Evolutionary conservation across 2,329 filamentous ascomycete species (phyloP), one percentile per base, ranked within the genome.

Genomic region (Fusarium luffae): DNA sequence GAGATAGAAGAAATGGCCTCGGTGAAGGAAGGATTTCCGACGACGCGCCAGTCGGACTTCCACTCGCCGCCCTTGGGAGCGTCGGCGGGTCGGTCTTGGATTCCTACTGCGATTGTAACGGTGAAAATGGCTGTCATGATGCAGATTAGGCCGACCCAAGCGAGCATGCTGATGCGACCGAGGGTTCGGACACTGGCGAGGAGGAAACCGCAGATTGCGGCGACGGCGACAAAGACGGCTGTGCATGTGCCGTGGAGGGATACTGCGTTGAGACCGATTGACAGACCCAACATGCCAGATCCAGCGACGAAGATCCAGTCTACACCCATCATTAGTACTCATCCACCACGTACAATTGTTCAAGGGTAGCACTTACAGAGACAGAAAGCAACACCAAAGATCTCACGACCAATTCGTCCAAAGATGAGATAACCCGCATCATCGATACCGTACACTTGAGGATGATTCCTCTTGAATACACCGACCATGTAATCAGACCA

Each of bases 361-460:
- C 2, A 28, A 28, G 11, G 11, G 28, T 13, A 13, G 28, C 28
- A 30, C 28, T 30, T 30, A 30, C 80, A 78, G 54, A 85, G 59
- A 66, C 76, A 74, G 64, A 80, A 78, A 7, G 75, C 71, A 43
- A 71, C 63, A 6, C 77, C 80, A 21, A 86, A 78, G 25, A 84
- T 56, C 56, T 82, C 82, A 5, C 82, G 79, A 1, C 85, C 84
- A 5, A 80, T 55, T 2, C 76, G 79, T 18, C 85, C 85, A 65
- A 85, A 84, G 14, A 87, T 78, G 30, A 86, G 75, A 5, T 65
- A 66, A 18, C 84, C 85, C 1, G 82, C 85, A 65, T 87, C 85
- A 54, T 86, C 85, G 59, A 88, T 85, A 42, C 84, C 81, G 69
- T 88, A 87, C 1, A 87, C 82, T 44, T 84, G 79, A 4, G 81